phyloP scores from a whole-genome alignment of 108 stramenopile species.

The Pseudonitzschia delicatissima region DNA sequence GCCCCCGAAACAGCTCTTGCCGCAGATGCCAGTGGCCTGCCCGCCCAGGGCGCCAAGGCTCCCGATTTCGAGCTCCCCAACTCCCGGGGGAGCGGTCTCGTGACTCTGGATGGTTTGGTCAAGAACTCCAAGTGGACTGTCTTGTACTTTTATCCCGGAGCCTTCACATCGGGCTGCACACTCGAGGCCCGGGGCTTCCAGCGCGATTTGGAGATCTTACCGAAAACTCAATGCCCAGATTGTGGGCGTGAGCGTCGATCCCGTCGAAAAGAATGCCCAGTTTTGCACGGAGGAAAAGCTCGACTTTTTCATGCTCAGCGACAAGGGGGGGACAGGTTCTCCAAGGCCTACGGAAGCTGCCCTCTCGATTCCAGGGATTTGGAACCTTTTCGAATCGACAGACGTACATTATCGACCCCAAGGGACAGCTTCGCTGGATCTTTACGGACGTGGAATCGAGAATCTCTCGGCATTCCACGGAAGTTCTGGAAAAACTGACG shows the following conservation, averaged over 20 bases:
- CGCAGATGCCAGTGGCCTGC: slow-evolving; percentile 1
- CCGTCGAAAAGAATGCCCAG: slow-evolving; percentile 76
- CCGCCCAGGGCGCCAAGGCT: slow-evolving; percentile 40
- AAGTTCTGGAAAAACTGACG: slow-evolving; percentile 69
- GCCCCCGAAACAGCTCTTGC: too few species aligned
- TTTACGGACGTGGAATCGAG: slow-evolving; percentile 77
- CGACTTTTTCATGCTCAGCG: slow-evolving; percentile 74
- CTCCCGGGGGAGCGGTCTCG: slow-evolving; percentile 43
- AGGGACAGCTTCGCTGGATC: slow-evolving; percentile 67
- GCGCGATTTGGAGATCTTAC: slow-evolving; percentile 48
- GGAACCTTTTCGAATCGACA: slow-evolving; percentile 82
- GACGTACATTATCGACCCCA: slow-evolving; percentile 83
- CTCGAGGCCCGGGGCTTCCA: slow-evolving; percentile 78
- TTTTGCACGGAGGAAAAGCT: slow-evolving; percentile 67
- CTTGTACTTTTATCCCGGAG: slow-evolving; percentile 85
- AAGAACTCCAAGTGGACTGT: slow-evolving; percentile 64
- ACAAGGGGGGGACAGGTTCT: slow-evolving; percentile 59
- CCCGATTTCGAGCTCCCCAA: slow-evolving; percentile 69
- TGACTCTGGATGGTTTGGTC: slow-evolving; percentile 42
- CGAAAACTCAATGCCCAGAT: slow-evolving; percentile 60
- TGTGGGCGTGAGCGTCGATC: slow-evolving; percentile 79
- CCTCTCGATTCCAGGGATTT: slow-evolving; percentile 68
- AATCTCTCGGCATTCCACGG: slow-evolving; percentile 61
- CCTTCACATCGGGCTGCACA: slow-evolving; percentile 80
- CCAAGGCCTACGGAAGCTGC: slow-evolving; percentile 62